phyloP scores from a whole-genome alignment of 306 rosid genomes.

The Luffa acutangula region DNA sequence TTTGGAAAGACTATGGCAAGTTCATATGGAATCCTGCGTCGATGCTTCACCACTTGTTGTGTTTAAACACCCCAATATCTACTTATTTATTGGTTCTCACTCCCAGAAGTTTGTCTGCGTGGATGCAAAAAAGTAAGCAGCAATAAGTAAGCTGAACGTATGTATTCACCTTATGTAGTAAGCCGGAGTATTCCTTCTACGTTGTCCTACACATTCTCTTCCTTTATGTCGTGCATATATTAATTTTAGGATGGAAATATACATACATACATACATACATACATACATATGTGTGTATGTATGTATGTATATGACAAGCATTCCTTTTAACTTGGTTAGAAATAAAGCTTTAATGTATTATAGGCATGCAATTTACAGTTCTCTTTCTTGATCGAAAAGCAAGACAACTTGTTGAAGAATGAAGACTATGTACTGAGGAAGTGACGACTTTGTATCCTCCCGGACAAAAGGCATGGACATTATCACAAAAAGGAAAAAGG shows the following conservation, averaged over 20 bases:
- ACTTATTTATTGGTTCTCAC: slow-evolving; percentile 84
- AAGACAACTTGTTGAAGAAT: neutral
- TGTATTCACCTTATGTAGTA: neutral
- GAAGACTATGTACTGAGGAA: neutral
- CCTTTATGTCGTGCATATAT: neutral
- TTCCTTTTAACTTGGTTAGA: neutral
- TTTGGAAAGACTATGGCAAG: slow-evolving; percentile 60
- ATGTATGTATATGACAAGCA: neutral
- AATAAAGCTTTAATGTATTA: neutral
- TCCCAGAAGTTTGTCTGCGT: slow-evolving; percentile 70
- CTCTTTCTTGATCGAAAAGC: neutral
- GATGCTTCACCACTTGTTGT: slow-evolving; percentile 89
- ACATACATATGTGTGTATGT: too few species aligned
- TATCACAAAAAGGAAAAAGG: neutral
- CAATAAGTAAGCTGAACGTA: neutral
- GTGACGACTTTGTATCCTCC: neutral
- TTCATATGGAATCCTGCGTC: slow-evolving; percentile 77
- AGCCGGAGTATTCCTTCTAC: neutral
- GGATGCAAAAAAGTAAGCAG: slow-evolving; percentile 61
- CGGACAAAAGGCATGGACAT: neutral
- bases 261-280: too few species aligned
- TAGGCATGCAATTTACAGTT: neutral
- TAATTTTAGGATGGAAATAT: too few species aligned
- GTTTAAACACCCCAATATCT: slow-evolving; percentile 35
- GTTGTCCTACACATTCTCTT: neutral